A percentile compares a stretch with the other conserved stretches of the same genome.
These are phyloP conservation scores for Mycocentrospora acerina DNA, from an alignment of 2,329 filamentous ascomycete genomes.

Conservation along the genomic window DNA sequence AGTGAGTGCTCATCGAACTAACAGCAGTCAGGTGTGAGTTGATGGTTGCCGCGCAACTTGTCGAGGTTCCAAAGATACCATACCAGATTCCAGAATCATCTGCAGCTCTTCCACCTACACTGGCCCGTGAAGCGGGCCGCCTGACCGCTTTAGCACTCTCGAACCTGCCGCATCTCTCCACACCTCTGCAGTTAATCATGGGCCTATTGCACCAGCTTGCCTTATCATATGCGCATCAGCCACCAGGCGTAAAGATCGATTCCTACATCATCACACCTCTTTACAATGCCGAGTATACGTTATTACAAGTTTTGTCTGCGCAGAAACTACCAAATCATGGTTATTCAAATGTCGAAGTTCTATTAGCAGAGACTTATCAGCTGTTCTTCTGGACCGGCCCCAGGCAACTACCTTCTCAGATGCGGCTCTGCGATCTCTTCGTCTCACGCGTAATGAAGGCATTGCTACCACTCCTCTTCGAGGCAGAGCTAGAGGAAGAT, in stretches of 20 bases:
- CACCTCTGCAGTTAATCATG: slow-evolving; percentile 11
- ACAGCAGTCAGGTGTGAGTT: slow-evolving; percentile 20
- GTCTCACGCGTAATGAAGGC: slow-evolving; percentile 18
- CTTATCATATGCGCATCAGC: slow-evolving; percentile 5
- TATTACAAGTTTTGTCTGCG: slow-evolving; percentile 12
- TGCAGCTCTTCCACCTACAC: slow-evolving; percentile 5
- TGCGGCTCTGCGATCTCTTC: slow-evolving; percentile 19
- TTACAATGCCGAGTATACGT: slow-evolving; percentile 16
- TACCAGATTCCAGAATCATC: slow-evolving; percentile 4
- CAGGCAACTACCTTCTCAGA: slow-evolving; percentile 15
- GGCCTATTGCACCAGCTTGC: slow-evolving; percentile 16
- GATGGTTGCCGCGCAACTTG: slow-evolving; percentile 18
- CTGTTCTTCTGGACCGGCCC: slow-evolving; percentile 20
- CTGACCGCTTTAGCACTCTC: slow-evolving; percentile 12
- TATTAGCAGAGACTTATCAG: slow-evolving; percentile 19
- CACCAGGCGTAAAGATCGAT: slow-evolving; percentile 8
- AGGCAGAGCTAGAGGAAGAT: slow-evolving; percentile 4
- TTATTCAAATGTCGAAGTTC: slow-evolving; percentile 14
- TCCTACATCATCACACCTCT: slow-evolving; percentile 14
- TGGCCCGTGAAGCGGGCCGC: slow-evolving; percentile 8
- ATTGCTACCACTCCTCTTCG: slow-evolving; percentile 13
- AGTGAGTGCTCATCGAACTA: not conserved
- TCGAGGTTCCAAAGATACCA: slow-evolving; percentile 14
- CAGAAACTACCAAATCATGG: slow-evolving; percentile 11
- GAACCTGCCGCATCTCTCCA: slow-evolving; percentile 12